Evolutionary conservation across 2,329 filamentous ascomycete species (phyloP), one percentile per base, ranked within the genome.

Genomic region (Xylaria sp.): DNA sequence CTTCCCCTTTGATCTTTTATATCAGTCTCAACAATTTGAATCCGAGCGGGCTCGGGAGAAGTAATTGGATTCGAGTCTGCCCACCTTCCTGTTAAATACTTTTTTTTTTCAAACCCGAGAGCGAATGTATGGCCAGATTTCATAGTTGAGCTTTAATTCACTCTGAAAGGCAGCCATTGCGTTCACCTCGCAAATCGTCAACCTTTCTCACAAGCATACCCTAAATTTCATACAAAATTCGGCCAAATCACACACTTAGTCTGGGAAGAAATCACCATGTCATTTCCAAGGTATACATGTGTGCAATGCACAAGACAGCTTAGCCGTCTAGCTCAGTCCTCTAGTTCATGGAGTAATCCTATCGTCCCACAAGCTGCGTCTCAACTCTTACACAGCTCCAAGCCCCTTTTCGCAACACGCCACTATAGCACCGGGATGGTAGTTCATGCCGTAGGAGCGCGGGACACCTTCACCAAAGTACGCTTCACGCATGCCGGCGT

Each of bases 401-500:
- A 20, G n/a, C 43, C 43, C 20, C 31, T 36, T 52, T 41, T 25
- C 12, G 10, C 46, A 41, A n/a, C 57, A 51, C 61, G 28, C 54
- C 46, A 49, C 13, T 58, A 62, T 54, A 59, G 43, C 52, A 66
- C 63, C 20, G 54, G 39, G 13, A 28, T 3, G 33, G 5, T 20
- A 36, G 57, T 1, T 8, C 56, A 31, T 18, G 23, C 5, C 15
- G 20, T 20, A 2, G 0, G 2, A 18, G 54, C 51, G 12, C 64
- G 66, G n/a, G 64, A 75, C 57, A n/a, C 12, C 36, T 74, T 74
- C 60, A 55, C 59, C 49, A 43, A 71, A 13, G 57, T 58, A n/a
- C 69, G 64, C 28, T 79, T 81, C 73, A 70, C 72, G 0, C 20
- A 55, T 10, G 59, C 56, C 46, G 76, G 80, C n/a, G 66, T 80